Base-by-base conservation (phyloP, 2,329 filamentous ascomycete genomes). In the Fusarium succisae region DNA sequence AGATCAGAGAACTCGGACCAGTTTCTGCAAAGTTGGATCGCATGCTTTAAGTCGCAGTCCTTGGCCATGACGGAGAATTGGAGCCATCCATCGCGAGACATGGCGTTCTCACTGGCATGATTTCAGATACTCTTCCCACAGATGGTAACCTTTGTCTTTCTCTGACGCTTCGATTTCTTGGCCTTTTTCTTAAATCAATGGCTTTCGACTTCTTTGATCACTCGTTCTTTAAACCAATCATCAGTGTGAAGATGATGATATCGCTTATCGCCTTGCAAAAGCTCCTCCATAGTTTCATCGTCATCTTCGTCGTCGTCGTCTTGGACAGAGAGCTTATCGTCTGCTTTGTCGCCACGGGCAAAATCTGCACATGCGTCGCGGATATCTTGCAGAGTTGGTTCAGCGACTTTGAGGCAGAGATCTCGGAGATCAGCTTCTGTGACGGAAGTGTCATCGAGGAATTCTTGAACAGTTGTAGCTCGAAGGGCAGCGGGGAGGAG, bases 341-440 rank as follows among this genome's bases (percentile, higher is more conserved):
- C 72, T n/a, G 54, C 66, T 30, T 75, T 69, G 18, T 79, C 74
- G 8, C 72, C 72, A 1, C 77, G 76, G 1, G 79, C 75, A 26
- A 80, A 80, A 37, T 80, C 79, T 35, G 79, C 79, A 37, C 79
- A 80, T 9, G 78, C 78, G 26, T 80, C 79, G 63, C 79, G 75
- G 13, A 80, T 77, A 8, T 76, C 63, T 24, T 80, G 77, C 0
- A 80, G 73, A 26, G 64, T 75, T 9, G 79, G 79, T 6, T 78
- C 69, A 15, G 76, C 73, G 4, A 80, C 67, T 28, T 78, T 80
- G 18, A 80, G 53, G 44, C 77, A 80, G 18, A 80, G 67, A 51
- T 80, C 79, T 13, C 78, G 72, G 11, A 80, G 44, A 39, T 79
- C 77, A 9, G 75, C 67, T 24, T 80, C 77, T 4, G 77, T 55